A percentile compares a stretch with the other conserved stretches of the same genome.
phyloP scores from a whole-genome alignment of 768 basidiomycete genomes.

The Imleria badia region DNA sequence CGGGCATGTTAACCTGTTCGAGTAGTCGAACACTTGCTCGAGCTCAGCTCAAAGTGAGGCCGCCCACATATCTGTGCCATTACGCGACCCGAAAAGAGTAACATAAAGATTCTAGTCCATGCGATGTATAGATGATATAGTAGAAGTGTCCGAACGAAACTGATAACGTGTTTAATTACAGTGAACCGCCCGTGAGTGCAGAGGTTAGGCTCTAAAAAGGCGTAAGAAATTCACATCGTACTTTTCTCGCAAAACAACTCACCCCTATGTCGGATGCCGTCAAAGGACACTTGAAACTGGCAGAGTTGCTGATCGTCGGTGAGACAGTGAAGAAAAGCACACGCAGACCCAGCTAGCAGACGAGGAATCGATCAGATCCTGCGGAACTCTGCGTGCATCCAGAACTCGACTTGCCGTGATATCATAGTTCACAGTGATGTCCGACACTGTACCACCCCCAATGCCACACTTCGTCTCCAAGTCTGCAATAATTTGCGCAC shows the following conservation, averaged over 20 bases:
- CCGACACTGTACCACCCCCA: constrained; percentile 39
- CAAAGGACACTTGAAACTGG: constrained; percentile 68
- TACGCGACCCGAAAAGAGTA: not conserved
- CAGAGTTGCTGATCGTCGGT: constrained; percentile 60
- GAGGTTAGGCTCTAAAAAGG: constrained; percentile 20
- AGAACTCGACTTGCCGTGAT: constrained; percentile 47
- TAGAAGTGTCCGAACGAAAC: constrained; percentile 6
- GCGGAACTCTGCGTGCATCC: not conserved
- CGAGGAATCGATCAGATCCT: constrained; percentile 8
- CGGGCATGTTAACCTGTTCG: constrained; percentile 42
- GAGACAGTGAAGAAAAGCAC: constrained; percentile 66
- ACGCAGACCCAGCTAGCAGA: constrained; percentile 55
- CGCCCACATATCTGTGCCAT: not conserved
- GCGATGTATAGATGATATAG: constrained; percentile 14
- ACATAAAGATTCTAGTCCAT: constrained; percentile 16
- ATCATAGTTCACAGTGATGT: constrained; percentile 63
- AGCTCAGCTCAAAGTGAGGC: not conserved
- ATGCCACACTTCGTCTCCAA: constrained; percentile 63
- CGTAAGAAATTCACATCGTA: constrained; percentile 10
- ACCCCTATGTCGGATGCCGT: constrained; percentile 30
- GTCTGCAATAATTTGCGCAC: constrained; percentile 54
- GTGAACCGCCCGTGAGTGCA: constrained; percentile 10
- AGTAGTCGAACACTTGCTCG: not conserved
- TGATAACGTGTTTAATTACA: not conserved
- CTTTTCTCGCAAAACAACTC: not conserved